phyloP scores from a whole-genome alignment of 2,329 filamentous ascomycete species.

The Colletotrichum sp. region DNA sequence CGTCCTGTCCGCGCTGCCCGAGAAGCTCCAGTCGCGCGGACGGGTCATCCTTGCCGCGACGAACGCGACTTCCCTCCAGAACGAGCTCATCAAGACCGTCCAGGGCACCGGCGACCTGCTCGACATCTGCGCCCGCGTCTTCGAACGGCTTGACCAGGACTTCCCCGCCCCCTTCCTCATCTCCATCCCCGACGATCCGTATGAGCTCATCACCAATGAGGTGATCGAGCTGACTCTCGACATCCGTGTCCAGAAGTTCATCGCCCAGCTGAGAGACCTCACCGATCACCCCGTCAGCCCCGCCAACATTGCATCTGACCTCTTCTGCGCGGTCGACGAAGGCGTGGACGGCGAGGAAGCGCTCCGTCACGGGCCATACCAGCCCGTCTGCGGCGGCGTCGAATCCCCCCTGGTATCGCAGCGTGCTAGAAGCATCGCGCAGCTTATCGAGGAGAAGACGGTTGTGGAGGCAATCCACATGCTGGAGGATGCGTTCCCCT shows the following conservation, averaged over 20 bases:
- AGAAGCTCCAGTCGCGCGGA: not conserved
- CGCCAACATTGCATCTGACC: not conserved
- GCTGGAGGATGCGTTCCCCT: not conserved
- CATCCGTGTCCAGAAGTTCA: constrained; percentile 40
- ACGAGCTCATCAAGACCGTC: constrained; percentile 24
- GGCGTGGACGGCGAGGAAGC: not conserved
- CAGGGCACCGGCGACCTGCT: constrained; percentile 22
- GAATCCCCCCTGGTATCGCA: not conserved
- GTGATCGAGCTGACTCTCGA: constrained; percentile 33
- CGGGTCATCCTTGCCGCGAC: constrained; percentile 30
- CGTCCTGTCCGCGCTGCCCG: not conserved
- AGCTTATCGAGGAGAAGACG: not conserved
- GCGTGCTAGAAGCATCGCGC: not conserved
- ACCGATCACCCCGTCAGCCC: not conserved
- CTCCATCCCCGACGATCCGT: constrained; percentile 7
- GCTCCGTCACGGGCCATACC: constrained; percentile 1
- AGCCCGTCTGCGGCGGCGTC: not conserved
- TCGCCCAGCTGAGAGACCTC: constrained; percentile 28
- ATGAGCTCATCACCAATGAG: constrained; percentile 15
- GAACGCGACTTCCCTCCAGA: constrained; percentile 40
- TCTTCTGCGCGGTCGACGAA: constrained; percentile 4
- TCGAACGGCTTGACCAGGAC: constrained; percentile 33
- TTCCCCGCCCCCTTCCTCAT: constrained; percentile 34
- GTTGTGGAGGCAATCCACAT: constrained; percentile 4
- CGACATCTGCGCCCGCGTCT: constrained; percentile 20